These are phyloP conservation scores for Microbotryum violaceum DNA, from an alignment of 1,284 basidiomycete species.

Conservation along the genomic window DNA sequence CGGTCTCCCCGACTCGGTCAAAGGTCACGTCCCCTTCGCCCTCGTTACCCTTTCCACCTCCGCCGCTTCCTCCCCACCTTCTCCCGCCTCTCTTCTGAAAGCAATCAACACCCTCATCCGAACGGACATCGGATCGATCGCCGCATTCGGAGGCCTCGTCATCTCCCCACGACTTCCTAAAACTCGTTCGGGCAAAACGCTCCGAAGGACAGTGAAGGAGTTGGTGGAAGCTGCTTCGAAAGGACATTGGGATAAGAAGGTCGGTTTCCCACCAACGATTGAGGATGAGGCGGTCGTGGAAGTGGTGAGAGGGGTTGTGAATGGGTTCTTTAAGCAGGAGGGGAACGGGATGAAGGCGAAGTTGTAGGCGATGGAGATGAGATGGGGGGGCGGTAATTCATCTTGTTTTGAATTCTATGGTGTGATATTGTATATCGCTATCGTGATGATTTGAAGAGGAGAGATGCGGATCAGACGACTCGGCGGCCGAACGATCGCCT, in stretches of 20 bases:
- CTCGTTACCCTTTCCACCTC: slow-evolving; percentile 31
- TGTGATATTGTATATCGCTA: too few relatives aligned
- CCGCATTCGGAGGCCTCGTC: slow-evolving; percentile 32
- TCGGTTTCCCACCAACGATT: slow-evolving; percentile 15
- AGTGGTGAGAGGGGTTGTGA: slow-evolving; percentile 9
- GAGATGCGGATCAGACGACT: too few relatives aligned
- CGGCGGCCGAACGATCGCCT: too few relatives aligned
- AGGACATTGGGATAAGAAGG: slow-evolving; percentile 7
- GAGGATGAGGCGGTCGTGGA: slow-evolving; percentile 15
- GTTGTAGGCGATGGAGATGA: background rate
- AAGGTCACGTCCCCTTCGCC: slow-evolving; percentile 39
- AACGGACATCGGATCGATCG: slow-evolving; percentile 37
- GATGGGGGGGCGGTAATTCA: too few relatives aligned
- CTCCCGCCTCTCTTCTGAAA: slow-evolving; percentile 31
- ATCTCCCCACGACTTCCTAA: slow-evolving; percentile 36
- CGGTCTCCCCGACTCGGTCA: slow-evolving; percentile 37
- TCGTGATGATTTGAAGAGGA: too few relatives aligned
- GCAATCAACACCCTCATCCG: slow-evolving; percentile 35
- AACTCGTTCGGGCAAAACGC: slow-evolving; percentile 37
- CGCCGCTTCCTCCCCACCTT: slow-evolving; percentile 18
- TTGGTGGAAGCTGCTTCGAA: slow-evolving; percentile 12
- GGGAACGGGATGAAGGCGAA: slow-evolving; percentile 3
- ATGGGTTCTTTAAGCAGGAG: slow-evolving; percentile 4
- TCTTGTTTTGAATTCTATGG: too few relatives aligned
- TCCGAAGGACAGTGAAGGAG: slow-evolving; percentile 19